Evolutionary conservation across 306 rosid species (phyloP).

Genomic region (Sesbania bispinosa): DNA sequence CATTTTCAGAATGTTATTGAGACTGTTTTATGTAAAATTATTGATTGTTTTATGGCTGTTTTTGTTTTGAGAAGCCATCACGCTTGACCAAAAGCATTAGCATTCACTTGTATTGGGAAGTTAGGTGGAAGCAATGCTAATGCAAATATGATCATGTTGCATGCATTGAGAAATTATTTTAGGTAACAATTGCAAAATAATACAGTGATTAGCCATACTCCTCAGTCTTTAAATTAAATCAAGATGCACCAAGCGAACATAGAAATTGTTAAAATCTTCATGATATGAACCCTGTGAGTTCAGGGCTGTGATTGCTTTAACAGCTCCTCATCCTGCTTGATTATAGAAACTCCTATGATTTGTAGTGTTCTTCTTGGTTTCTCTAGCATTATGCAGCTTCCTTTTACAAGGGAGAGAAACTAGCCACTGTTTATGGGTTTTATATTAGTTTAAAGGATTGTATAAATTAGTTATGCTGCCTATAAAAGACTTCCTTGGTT

Average conservation of each 20-base stretch:
- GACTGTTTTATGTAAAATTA: neutral
- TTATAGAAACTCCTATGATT: neutral
- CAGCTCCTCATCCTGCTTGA: neutral
- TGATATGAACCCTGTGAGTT: slow-evolving; percentile 8
- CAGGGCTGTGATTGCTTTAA: neutral
- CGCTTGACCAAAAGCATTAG: neutral
- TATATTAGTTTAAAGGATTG: neutral
- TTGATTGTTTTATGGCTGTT: neutral
- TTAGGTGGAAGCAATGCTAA: neutral
- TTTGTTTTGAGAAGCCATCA: neutral
- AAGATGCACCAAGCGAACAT: slow-evolving; percentile 4
- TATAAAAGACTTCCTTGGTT: neutral
- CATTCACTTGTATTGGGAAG: neutral
- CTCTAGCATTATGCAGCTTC: neutral
- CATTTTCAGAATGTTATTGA: slow-evolving; percentile 1
- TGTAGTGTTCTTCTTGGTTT: neutral
- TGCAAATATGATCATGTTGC: neutral
- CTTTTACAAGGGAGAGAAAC: neutral
- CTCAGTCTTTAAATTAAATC: neutral
- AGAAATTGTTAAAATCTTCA: slow-evolving; percentile 12
- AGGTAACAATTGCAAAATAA: neutral
- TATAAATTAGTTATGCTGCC: neutral
- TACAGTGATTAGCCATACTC: neutral
- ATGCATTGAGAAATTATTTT: neutral
- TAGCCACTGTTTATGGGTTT: neutral